Evolutionary conservation across 176 grass and related monocot genomes (phyloP).

Genomic region (Elaeis guineensis): DNA sequence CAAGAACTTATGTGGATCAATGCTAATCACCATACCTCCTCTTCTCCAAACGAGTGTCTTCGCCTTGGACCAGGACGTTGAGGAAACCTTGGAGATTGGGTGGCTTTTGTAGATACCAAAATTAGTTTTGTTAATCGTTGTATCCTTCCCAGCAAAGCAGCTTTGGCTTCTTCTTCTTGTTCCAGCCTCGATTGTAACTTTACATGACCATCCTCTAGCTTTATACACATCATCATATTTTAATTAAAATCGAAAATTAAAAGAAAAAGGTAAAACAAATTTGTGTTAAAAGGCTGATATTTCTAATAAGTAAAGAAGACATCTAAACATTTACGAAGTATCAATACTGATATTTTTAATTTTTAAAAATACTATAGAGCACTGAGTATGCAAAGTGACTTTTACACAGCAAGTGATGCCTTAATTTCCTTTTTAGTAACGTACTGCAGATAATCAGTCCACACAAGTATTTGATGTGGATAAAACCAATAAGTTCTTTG

Average conservation of each 20-base stretch:
- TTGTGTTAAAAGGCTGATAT: no score
- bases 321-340: no score
- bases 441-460: no score
- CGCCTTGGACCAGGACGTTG: conserved; percentile 70
- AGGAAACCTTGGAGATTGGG: conserved; percentile 67
- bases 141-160: conserved; percentile 90
- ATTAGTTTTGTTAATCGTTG: conserved; percentile 94
- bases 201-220: conserved; percentile 98
- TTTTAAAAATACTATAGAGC: no score
- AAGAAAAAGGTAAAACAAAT: neutral
- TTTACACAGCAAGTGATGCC: no score
- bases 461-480: no score
- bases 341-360: no score
- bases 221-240: conserved; percentile 37
- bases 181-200: conserved; percentile 93
- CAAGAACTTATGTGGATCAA: neutral
- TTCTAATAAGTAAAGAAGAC: no score
- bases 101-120: conserved; percentile 87
- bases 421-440: no score
- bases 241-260: conserved; percentile 37
- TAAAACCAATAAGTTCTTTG: no score
- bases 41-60: conserved; percentile 99
- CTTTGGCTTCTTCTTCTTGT: conserved; percentile 99
- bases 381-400: no score
- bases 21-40: conserved; percentile 54